Base-by-base conservation (phyloP, 139 green algal genomes). In the Edaphochlamys debaryana region DNA sequence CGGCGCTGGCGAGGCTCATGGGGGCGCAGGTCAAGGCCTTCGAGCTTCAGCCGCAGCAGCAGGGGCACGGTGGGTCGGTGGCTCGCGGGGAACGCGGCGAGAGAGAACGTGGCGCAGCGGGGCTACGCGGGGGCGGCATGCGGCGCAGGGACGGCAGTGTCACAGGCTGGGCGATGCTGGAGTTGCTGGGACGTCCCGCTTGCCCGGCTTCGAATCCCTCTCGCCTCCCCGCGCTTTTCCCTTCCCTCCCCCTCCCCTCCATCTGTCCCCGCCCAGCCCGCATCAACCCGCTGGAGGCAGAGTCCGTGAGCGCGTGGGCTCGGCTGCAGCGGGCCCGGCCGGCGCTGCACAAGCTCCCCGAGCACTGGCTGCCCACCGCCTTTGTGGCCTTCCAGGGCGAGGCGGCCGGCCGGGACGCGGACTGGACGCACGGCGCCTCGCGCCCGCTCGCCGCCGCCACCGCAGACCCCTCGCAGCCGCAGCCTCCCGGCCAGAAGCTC, bases 201-300 rank as follows among this genome's bases (percentile, higher is more conserved):
- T n/a, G n/a, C n/a, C n/a, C n/a, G n/a, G n/a, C n/a, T n/a, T n/a
- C n/a, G n/a, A n/a, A n/a, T n/a, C n/a, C n/a, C n/a, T n/a, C n/a
- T n/a, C n/a, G n/a, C n/a, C n/a, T n/a, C n/a, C n/a, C n/a, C n/a
- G n/a, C n/a, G n/a, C n/a, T n/a, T n/a, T n/a, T n/a, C n/a, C n/a
- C n/a, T n/a, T n/a, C n/a, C n/a, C n/a, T n/a, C n/a, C n/a, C n/a
- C n/a, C n/a, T n/a, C n/a, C n/a, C n/a, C n/a, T n/a, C n/a, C n/a
- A n/a, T n/a, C n/a, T n/a, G n/a, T n/a, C n/a, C n/a, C n/a, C n/a
- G n/a, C n/a, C 5, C 72, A 84, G 78, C 36, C 36, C 64, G 50
- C 36, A 68, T 84, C 27, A 84, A 84, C 37, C 78, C 78, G 36
- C 45, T 84, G 27, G 78, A 84, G 50, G 78, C 78, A 0, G 78